Percentiles rank a stretch among this genome's conserved stretches.
These are phyloP conservation scores for Rosa persica DNA, from an alignment of 306 rosid genomes.

Conservation along the genomic window DNA sequence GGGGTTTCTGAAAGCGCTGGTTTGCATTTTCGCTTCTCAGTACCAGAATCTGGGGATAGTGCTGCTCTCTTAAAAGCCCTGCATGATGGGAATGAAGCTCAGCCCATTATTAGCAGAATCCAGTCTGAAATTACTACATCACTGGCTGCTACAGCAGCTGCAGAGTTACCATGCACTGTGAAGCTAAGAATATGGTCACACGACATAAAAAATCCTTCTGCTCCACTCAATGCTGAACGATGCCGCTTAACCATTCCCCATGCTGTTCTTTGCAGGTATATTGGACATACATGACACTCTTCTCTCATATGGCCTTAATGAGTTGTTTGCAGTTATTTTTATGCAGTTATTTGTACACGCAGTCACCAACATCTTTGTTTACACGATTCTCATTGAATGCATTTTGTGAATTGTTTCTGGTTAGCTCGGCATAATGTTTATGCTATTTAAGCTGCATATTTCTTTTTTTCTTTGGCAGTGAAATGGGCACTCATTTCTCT, in stretches of 20 bases:
- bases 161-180: conserved; percentile 96
- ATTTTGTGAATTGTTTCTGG: conserved; percentile 20
- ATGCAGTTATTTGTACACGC: conserved; percentile 1
- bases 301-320: conserved; percentile 9
- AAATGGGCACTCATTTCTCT: conserved; percentile 99
- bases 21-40: conserved; percentile 47
- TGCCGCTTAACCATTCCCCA: conserved; percentile 77
- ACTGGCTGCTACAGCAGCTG: conserved; percentile 73
- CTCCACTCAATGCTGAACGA: conserved; percentile 55
- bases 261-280: conserved; percentile 93
- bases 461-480: conserved; percentile 58
- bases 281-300: not conserved
- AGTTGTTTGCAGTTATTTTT: conserved; percentile 18
- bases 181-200: conserved; percentile 88
- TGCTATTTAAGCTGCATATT: conserved; percentile 10
- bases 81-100: conserved; percentile 62
- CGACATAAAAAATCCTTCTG: conserved; percentile 72
- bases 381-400: not conserved
- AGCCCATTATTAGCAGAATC: conserved; percentile 54
- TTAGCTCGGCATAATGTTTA: conserved; percentile 6
- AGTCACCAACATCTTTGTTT: not conserved
- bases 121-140: conserved; percentile 83
- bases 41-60: conserved; percentile 49
- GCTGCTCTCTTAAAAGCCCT: conserved; percentile 32
- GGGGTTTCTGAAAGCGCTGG: conserved; percentile 65